phyloP scores from a whole-genome alignment of 805 yeast genomes.

The Nakazawaea anatomiae region DNA sequence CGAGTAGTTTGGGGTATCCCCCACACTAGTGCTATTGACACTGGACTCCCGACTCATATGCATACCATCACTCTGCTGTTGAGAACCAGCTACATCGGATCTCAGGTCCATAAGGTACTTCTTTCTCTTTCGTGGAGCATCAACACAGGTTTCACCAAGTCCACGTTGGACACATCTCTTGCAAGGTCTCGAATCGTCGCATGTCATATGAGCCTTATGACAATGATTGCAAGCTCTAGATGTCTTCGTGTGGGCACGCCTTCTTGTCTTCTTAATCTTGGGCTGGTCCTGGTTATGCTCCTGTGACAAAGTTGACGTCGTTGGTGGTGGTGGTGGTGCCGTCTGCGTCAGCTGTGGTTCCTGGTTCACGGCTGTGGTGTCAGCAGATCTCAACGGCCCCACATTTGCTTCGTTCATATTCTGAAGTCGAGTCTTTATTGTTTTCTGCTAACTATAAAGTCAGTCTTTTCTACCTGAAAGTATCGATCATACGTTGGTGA shows the following conservation, averaged over 20 bases:
- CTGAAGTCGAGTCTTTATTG: background rate
- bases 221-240: constrained; percentile 88
- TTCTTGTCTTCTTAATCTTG: constrained; percentile 8
- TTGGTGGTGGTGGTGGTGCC: background rate
- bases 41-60: no score
- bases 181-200: constrained; percentile 66
- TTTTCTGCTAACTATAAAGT: no score
- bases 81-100: constrained; percentile 10
- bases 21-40: background rate
- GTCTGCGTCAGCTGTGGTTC: background rate
- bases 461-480: no score
- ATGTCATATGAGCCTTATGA: constrained; percentile 85
- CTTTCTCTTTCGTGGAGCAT: constrained; percentile 83
- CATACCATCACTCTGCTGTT: background rate
- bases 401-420: background rate
- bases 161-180: constrained; percentile 70
- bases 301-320: background rate
- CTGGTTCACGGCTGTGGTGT: background rate
- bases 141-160: constrained; percentile 64
- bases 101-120: constrained; percentile 71
- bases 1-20: background rate
- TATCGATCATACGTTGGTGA: no score
- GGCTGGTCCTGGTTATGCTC: background rate
- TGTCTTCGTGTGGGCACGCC: constrained; percentile 55
- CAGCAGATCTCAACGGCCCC: background rate